phyloP scores from a whole-genome alignment of 805 yeast genomes.

The Hanseniaspora hatyaiensis region DNA sequence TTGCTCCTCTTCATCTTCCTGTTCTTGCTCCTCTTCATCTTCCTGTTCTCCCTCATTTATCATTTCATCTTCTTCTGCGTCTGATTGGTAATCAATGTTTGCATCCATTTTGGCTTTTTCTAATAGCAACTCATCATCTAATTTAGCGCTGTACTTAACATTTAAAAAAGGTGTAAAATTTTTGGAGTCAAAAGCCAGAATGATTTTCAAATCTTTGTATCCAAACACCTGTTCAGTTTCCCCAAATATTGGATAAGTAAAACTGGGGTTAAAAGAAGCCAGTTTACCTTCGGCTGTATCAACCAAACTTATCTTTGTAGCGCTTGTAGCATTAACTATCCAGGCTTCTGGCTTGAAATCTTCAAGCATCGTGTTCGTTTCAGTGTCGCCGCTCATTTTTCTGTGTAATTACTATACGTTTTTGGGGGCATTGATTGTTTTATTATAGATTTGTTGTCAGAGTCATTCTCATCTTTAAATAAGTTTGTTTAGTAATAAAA shows the following conservation, averaged over 20 bases:
- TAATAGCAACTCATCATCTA: conserved; percentile 31
- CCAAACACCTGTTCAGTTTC: conserved; percentile 85
- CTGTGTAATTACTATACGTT: no score
- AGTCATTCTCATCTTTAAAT: no score
- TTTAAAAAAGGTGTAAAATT: conserved; percentile 65
- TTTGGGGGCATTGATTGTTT: no score
- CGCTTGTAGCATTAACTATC: conserved; percentile 65
- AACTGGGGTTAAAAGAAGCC: conserved; percentile 58
- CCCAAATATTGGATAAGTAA: conserved; percentile 90
- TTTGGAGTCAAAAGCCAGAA: conserved; percentile 58
- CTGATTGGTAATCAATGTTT: background rate
- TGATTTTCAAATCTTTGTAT: conserved; percentile 54
- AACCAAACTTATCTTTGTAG: conserved; percentile 47
- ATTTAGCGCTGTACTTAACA: conserved; percentile 43
- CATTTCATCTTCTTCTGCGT: conserved; percentile 33
- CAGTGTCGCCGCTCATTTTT: background rate
- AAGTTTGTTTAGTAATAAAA: no score
- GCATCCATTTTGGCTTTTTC: conserved; percentile 14
- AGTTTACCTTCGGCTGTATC: conserved; percentile 39
- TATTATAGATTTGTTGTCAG: no score
- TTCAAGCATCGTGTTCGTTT: background rate
- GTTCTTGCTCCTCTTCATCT: conserved; percentile 39
- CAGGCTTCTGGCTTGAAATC: conserved; percentile 53
- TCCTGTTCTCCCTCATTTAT: conserved; percentile 31
- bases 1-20: conserved; percentile 38